phyloP scores from a whole-genome alignment of 495 filamentous ascomycete species.

The Aspergillus panamensis region DNA sequence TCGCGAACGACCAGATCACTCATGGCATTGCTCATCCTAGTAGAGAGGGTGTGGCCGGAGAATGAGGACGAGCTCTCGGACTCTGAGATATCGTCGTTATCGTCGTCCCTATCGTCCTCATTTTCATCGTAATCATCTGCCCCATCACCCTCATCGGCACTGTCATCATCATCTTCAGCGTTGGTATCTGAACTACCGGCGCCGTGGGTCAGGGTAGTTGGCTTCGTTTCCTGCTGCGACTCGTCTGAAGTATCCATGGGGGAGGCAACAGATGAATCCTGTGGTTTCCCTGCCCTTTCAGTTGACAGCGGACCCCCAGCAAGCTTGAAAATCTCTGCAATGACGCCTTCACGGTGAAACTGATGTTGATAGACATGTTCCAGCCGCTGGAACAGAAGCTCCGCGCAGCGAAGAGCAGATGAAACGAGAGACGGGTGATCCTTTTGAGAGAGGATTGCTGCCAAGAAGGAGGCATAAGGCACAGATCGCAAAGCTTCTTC shows the following conservation, averaged over 20 bases:
- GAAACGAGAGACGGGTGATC: constrained; percentile 87
- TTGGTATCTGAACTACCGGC: constrained; percentile 11
- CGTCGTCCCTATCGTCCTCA: constrained; percentile 60
- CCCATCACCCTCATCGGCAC: constrained; percentile 49
- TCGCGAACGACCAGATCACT: constrained; percentile 69
- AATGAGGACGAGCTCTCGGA: constrained; percentile 62
- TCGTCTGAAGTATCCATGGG: constrained; percentile 26
- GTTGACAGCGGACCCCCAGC: constrained; percentile 51
- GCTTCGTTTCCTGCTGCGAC: constrained; percentile 7
- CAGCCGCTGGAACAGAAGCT: constrained; percentile 78
- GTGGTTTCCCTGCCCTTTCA: constrained; percentile 23
- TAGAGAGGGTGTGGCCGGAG: constrained; percentile 40
- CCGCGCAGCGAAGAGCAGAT: constrained; percentile 80
- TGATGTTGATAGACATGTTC: constrained; percentile 90
- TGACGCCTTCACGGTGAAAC: constrained; percentile 96
- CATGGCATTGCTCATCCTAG: constrained; percentile 55
- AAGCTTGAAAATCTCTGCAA: constrained; percentile 83
- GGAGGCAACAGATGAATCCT: constrained; percentile 16
- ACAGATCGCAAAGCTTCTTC: constrained; percentile 85
- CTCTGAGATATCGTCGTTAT: constrained; percentile 60
- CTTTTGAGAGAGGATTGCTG: constrained; percentile 92
- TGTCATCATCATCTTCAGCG: constrained; percentile 48
- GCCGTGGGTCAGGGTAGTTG: neutral
- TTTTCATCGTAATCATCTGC: constrained; percentile 56
- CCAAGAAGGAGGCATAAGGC: constrained; percentile 95